Evolutionary conservation across 129 eudicot genomes (phyloP).

Genomic region (Glebionis coronaria): DNA sequence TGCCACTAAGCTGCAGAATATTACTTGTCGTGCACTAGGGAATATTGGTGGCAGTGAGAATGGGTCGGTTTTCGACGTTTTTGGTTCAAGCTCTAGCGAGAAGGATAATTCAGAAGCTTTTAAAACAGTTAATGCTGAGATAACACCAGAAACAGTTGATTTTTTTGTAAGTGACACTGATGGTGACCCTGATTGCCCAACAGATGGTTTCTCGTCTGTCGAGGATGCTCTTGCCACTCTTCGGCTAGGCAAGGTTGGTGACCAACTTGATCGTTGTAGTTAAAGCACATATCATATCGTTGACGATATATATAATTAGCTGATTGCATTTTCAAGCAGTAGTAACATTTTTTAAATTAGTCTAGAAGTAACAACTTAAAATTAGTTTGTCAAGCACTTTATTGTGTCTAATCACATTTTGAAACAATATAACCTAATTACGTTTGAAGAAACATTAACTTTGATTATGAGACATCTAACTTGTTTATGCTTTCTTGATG

Average conservation of each 20-base stretch:
- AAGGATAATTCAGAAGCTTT: constrained; percentile 24
- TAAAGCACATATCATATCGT: too few species aligned
- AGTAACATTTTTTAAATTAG: too few species aligned
- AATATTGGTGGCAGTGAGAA: constrained; percentile 30
- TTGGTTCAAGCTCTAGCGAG: constrained; percentile 28
- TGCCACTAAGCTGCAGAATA: constrained; percentile 22
- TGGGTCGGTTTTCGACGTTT: constrained; percentile 38
- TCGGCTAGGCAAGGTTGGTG: constrained; percentile 64
- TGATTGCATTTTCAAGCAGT: too few species aligned
- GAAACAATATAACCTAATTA: too few species aligned
- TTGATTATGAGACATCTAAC: neutral
- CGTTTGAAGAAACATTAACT: too few species aligned
- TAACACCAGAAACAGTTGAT: constrained; percentile 68
- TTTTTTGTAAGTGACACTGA: constrained; percentile 89
- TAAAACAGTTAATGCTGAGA: constrained; percentile 64
- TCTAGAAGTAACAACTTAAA: too few species aligned
- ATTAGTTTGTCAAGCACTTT: too few species aligned
- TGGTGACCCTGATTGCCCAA: constrained; percentile 96
- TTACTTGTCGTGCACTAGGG: constrained; percentile 40
- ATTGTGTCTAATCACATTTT: too few species aligned
- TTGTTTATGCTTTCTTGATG: constrained; percentile 7
- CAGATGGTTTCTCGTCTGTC: constrained; percentile 69
- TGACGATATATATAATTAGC: too few species aligned
- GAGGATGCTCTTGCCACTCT: constrained; percentile 60
- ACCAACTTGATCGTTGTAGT: too few species aligned